Conservation (phyloP, 345 rosid genomes). For the Citropsis articulata region DNA sequence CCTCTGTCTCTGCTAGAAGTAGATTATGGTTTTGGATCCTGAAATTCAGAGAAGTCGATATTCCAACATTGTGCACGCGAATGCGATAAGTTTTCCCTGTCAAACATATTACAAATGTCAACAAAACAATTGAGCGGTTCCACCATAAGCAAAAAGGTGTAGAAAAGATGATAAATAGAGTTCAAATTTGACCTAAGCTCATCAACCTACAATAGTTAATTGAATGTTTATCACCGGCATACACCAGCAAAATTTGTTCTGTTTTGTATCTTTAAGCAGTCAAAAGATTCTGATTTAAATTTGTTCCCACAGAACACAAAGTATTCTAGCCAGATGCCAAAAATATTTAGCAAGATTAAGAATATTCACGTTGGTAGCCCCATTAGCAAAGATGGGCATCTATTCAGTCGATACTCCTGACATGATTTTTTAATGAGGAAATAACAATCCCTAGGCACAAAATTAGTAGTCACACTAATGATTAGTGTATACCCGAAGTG, state of each 20-base stretch:
- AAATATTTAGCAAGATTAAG: not conserved
- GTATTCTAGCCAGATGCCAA: not conserved
- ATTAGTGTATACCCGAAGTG: too few species aligned
- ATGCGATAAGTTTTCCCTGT: conserved; percentile 89
- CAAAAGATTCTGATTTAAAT: not conserved
- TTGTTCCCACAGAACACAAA: not conserved
- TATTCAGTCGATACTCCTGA: not conserved
- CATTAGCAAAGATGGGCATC: not conserved
- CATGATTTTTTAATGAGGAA: not conserved
- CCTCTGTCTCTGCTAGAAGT: conserved; percentile 85
- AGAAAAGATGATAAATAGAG: not conserved
- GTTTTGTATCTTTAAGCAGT: not conserved
- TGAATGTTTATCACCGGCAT: not conserved
- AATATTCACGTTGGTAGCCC: not conserved
- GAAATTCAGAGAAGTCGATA: conserved; percentile 90
- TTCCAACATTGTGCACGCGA: conserved; percentile 90
- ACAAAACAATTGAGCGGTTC: conserved; percentile 1
- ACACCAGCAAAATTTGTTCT: not conserved
- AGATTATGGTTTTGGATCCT: conserved; percentile 94
- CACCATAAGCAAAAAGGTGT: not conserved
- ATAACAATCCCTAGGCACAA: not conserved
- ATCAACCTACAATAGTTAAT: not conserved
- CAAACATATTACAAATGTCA: conserved; percentile 15
- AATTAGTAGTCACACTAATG: not conserved
- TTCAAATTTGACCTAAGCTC: not conserved